phyloP scores from a whole-genome alignment of 2,329 filamentous ascomycete genomes.

The Alternaria sp. region DNA sequence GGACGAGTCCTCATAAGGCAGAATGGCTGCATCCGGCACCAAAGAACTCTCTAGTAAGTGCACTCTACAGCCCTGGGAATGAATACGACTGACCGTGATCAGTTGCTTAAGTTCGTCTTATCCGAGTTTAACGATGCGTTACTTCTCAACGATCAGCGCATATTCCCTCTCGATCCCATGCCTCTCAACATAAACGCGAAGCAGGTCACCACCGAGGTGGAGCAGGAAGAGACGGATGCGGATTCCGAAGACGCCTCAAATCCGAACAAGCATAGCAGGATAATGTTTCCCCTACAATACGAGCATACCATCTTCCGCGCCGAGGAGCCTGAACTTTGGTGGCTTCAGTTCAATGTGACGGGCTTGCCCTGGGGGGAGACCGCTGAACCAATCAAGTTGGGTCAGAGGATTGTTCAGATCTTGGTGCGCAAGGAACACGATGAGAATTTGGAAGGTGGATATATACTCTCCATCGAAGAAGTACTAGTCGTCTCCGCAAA shows the following conservation, averaged over 20 bases:
- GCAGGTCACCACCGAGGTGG: constrained; percentile 28
- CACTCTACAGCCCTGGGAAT: no score
- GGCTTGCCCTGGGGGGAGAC: constrained; percentile 12
- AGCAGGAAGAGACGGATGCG: constrained; percentile 16
- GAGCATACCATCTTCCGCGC: constrained; percentile 32
- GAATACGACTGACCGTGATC: background rate
- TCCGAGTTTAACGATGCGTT: constrained; percentile 13
- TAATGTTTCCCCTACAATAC: constrained; percentile 33
- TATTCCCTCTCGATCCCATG: constrained; percentile 31
- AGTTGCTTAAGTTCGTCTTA: constrained; percentile 38
- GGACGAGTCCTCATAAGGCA: constrained; percentile 3
- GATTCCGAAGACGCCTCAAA: constrained; percentile 11
- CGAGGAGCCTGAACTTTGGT: constrained; percentile 13
- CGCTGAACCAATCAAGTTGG: constrained; percentile 13
- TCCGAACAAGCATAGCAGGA: constrained; percentile 12
- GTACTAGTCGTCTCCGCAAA: constrained; percentile 30
- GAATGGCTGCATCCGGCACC: constrained; percentile 27
- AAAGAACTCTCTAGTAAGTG: constrained; percentile 34
- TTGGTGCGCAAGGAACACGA: constrained; percentile 19
- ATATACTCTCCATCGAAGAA: constrained; percentile 26
- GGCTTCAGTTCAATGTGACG: constrained; percentile 40
- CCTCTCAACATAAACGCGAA: constrained; percentile 30
- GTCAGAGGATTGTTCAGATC: constrained; percentile 37
- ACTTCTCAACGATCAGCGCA: constrained; percentile 28
- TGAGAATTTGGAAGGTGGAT: background rate